Evolutionary conservation across 805 yeast genomes (phyloP).

Genomic region (Ogataea neopini): DNA sequence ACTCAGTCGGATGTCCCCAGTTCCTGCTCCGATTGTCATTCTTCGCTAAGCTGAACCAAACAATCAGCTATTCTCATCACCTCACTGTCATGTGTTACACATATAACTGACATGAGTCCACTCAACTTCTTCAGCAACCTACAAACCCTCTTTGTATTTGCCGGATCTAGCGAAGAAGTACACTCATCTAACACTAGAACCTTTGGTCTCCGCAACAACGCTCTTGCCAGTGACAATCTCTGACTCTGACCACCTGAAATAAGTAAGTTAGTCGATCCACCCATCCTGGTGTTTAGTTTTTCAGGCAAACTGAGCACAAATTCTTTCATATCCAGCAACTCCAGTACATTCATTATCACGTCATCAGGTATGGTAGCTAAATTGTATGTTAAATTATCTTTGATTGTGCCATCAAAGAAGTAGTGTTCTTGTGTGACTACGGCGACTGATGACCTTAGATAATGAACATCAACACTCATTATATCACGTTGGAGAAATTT

Average conservation of each 20-base stretch:
- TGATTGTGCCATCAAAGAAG: constrained; percentile 72
- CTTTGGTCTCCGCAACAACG: constrained; percentile 65
- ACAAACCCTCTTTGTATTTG: constrained; percentile 52
- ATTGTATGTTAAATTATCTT: constrained; percentile 73
- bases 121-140: constrained; percentile 44
- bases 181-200: constrained; percentile 83
- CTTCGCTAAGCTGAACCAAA: constrained; percentile 49
- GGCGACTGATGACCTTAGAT: constrained; percentile 55
- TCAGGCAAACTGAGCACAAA: constrained; percentile 56
- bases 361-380: constrained; percentile 29
- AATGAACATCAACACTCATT: constrained; percentile 42
- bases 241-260: constrained; percentile 94
- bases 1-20: too few relatives aligned
- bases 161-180: constrained; percentile 81
- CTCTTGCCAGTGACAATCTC: constrained; percentile 80
- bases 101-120: constrained; percentile 44
- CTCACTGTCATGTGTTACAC: constrained; percentile 74
- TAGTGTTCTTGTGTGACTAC: constrained; percentile 76
- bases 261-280: constrained; percentile 43
- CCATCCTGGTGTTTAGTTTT: constrained; percentile 61
- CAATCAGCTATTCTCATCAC: constrained; percentile 61
- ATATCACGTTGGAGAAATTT: constrained; percentile 51
- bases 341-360: constrained; percentile 42
- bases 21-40: too few relatives aligned
- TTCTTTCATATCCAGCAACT: constrained; percentile 50